phyloP scores from a whole-genome alignment of 805 yeast species.

The Schizosaccharomyces octosporus region DNA sequence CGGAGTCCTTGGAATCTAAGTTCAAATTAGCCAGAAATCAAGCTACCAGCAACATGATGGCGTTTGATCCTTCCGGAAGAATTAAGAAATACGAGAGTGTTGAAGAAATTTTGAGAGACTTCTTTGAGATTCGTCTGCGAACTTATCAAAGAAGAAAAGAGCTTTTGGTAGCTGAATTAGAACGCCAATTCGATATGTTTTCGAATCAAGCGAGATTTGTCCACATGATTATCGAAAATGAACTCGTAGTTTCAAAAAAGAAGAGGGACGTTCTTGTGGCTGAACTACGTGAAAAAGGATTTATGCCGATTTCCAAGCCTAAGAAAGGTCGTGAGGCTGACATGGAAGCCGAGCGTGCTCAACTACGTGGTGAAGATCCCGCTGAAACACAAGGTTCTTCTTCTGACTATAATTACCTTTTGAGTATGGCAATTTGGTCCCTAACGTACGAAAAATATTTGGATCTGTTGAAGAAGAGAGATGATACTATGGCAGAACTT shows the following conservation, averaged over 20 bases:
- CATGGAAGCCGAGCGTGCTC: slow-evolving; percentile 14
- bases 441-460: slow-evolving; percentile 76
- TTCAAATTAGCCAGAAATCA: slow-evolving; percentile 53
- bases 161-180: slow-evolving; percentile 37
- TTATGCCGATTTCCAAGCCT: slow-evolving; percentile 23
- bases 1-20: slow-evolving; percentile 58
- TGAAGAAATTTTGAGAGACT: slow-evolving; percentile 59
- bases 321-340: slow-evolving; percentile 23
- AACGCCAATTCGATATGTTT: slow-evolving; percentile 50
- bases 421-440: slow-evolving; percentile 86
- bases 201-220: slow-evolving; percentile 74
- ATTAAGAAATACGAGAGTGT: slow-evolving; percentile 59
- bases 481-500: slow-evolving; percentile 47
- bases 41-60: slow-evolving; percentile 71
- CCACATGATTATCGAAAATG: slow-evolving; percentile 61
- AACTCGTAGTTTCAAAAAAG: slow-evolving; percentile 49
- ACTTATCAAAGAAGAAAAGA: slow-evolving; percentile 83
- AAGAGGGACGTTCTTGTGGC: slow-evolving; percentile 38
- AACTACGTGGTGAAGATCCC: slow-evolving; percentile 18
- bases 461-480: slow-evolving; percentile 45
- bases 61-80: slow-evolving; percentile 73
- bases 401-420: slow-evolving; percentile 58
- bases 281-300: slow-evolving; percentile 36
- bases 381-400: slow-evolving; percentile 16
- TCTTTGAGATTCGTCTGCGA: slow-evolving; percentile 65